Evolutionary conservation across 176 grass and related monocot species (phyloP).

Genomic region (Phyllostachys edulis): DNA sequence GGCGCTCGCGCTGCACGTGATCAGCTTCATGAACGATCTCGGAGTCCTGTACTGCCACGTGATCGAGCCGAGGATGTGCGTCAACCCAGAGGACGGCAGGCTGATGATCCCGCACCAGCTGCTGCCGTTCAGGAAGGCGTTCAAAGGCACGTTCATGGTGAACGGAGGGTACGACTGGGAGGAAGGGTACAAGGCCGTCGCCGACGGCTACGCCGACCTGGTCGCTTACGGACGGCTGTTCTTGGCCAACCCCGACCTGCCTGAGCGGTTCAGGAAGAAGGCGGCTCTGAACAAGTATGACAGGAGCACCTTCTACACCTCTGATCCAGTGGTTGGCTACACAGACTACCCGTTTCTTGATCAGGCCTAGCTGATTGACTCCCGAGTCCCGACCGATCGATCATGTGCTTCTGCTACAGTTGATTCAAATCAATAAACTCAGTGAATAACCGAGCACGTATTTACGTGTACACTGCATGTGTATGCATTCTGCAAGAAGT

Average conservation of each 20-base stretch:
- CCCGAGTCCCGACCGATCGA: too few species aligned
- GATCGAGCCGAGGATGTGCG: slow-evolving; percentile 24
- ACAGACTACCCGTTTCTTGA: slow-evolving; percentile 28
- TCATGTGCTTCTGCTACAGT: too few species aligned
- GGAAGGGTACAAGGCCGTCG: slow-evolving; percentile 7
- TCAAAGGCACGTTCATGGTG: slow-evolving; percentile 21
- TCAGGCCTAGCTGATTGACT: too few species aligned
- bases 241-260: slow-evolving; percentile 35
- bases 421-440: too few species aligned
- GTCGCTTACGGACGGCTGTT: slow-evolving; percentile 12
- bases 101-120: not conserved
- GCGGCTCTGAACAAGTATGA: slow-evolving; percentile 26
- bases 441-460: too few species aligned
- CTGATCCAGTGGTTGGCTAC: slow-evolving; percentile 23
- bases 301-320: slow-evolving; percentile 29
- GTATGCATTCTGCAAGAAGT: too few species aligned
- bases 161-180: slow-evolving; percentile 23
- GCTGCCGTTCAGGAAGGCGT: slow-evolving; percentile 3
- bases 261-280: not conserved
- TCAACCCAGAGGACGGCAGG: not conserved
- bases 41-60: slow-evolving; percentile 26
- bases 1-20: slow-evolving; percentile 7
- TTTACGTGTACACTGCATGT: too few species aligned
- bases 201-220: not conserved
- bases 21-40: not conserved